Evolutionary conservation across 179 eudicot species (phyloP), one percentile per base, ranked within the genome.

Genomic region (Spergularia azorica): DNA sequence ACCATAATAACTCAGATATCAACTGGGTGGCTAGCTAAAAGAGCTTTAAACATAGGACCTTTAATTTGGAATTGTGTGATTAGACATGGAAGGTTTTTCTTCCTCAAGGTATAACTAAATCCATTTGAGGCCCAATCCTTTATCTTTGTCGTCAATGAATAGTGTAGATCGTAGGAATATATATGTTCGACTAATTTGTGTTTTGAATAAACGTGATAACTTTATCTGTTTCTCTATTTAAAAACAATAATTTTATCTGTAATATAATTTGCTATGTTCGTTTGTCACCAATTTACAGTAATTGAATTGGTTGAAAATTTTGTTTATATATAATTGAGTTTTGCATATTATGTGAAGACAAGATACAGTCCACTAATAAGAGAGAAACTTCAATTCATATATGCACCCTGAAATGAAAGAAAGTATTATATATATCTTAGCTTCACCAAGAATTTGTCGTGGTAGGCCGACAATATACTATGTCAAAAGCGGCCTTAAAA

Each of bases 71-170:
- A 55, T 69, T 70, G 66, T 58, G 79, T 80, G 83, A 76, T 76
- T 76, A 72, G 77, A 76, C 76, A 63, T 76, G 48, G 73, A 71
- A 80, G 73, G 70, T 39, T 71, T 64, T 64, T 80, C 77, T 70
- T 80, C 57, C 72, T 70, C 67, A 76, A 57, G 78, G 75, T 43
- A 43, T 43, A 43, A 4, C 3, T 26, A 26, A 26, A 0, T 26
- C 32, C 0, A 26, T 26, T 26, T 26, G 32, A 26, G 32, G 32
- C 32, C 32, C 0, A 26, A 26, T 26, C 32, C 32, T n/a, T 2
- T 0, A 26, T 26, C 32, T 26, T 2, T 26, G 32, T 26, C 32
- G 32, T 26, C 32, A 2, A 26, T 26, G 32, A 26, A 26, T 26
- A 26, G 32, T 2, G 32, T 26, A 26, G 32, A 26, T 26, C 32